phyloP scores from a whole-genome alignment of 495 filamentous ascomycete species.

The Delitschia confertaspora region DNA sequence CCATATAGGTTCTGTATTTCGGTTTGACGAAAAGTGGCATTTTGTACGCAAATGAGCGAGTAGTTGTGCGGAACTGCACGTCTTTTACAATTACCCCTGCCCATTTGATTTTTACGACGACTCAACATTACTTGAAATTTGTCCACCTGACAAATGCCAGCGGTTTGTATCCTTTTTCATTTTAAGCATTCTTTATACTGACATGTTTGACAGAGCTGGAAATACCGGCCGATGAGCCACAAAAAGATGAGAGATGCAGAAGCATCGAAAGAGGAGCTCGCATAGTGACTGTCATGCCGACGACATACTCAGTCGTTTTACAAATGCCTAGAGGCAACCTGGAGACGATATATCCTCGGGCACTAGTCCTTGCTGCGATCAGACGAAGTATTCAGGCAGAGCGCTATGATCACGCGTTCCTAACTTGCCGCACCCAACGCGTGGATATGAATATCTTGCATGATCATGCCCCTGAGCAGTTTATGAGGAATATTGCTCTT shows the following conservation, averaged over 20 bases:
- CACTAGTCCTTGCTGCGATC: conserved; percentile 83
- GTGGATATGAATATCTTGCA: conserved; percentile 99
- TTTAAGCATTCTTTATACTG: not conserved
- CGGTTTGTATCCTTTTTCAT: conserved; percentile 41
- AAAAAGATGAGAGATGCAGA: conserved; percentile 83
- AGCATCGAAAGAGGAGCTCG: conserved; percentile 83
- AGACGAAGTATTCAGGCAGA: conserved; percentile 66
- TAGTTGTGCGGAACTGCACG: conserved; percentile 75
- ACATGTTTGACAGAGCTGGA: conserved; percentile 53
- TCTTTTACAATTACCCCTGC: conserved; percentile 75
- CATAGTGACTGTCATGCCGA: conserved; percentile 83
- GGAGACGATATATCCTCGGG: conserved; percentile 89
- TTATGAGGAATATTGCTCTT: conserved; percentile 61
- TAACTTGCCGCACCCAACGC: conserved; percentile 79
- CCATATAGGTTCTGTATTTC: conserved; percentile 39
- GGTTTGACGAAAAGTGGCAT: conserved; percentile 63
- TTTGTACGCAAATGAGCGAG: conserved; percentile 65
- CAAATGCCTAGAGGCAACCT: conserved; percentile 95
- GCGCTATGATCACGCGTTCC: conserved; percentile 75
- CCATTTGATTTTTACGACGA: conserved; percentile 86
- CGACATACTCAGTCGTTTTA: conserved; percentile 67
- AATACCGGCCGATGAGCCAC: conserved; percentile 78
- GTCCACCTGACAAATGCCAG: conserved; percentile 64
- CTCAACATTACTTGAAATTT: conserved; percentile 85
- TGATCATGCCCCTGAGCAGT: conserved; percentile 76